A percentile compares a stretch with the other conserved stretches of the same genome.
phyloP scores from a whole-genome alignment of 1,284 basidiomycete species.

The Ganoderma multipileum region DNA sequence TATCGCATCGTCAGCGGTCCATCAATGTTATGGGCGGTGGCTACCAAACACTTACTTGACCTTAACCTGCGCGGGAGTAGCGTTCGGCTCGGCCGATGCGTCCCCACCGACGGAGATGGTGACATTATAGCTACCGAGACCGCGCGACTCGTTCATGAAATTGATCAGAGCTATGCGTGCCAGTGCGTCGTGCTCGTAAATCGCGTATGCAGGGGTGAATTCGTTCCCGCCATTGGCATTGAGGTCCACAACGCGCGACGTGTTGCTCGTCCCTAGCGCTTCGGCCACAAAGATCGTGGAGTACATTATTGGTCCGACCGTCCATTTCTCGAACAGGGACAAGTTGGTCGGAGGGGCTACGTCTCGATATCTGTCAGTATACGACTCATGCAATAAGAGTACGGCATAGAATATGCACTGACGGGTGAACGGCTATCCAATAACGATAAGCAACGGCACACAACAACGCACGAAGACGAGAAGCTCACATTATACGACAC shows the following conservation, averaged over 20 bases:
- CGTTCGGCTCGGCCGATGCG: slow-evolving; percentile 41
- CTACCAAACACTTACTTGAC: slow-evolving; percentile 51
- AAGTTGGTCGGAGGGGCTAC: slow-evolving; percentile 69
- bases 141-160: slow-evolving; percentile 60
- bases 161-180: slow-evolving; percentile 72
- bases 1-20: slow-evolving; percentile 29
- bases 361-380: not conserved
- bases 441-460: not conserved
- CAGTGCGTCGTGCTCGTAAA: slow-evolving; percentile 69
- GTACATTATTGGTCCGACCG: slow-evolving; percentile 73
- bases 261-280: slow-evolving; percentile 66
- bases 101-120: slow-evolving; percentile 52
- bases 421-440: slow-evolving; percentile 53
- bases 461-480: slow-evolving; percentile 18
- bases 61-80: slow-evolving; percentile 50
- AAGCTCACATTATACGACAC: slow-evolving; percentile 67
- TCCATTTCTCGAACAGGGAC: slow-evolving; percentile 64
- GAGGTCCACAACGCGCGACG: slow-evolving; percentile 66
- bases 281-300: slow-evolving; percentile 73
- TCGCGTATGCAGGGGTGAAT: slow-evolving; percentile 73
- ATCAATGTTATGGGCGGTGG: not conserved
- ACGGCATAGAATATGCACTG: slow-evolving; percentile 26
- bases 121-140: slow-evolving; percentile 55
- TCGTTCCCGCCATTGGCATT: slow-evolving; percentile 53
- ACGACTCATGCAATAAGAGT: not conserved